These are phyloP conservation scores for Staphylotrichum tortipilum DNA, from an alignment of 495 filamentous ascomycete species.

Conservation along the genomic window DNA sequence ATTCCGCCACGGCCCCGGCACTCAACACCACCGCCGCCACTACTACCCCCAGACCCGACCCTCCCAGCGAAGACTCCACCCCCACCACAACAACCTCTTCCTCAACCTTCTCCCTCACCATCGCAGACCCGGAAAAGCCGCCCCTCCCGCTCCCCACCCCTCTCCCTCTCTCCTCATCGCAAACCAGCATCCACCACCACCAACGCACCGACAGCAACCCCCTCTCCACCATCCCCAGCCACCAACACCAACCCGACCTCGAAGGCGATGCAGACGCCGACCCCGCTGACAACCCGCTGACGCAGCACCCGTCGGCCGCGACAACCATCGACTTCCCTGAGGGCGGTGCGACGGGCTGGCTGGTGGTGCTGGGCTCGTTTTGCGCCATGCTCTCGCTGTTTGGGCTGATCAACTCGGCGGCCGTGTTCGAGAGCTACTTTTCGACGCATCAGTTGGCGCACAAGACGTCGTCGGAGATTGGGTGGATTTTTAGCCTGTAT, in stretches of 20 bases:
- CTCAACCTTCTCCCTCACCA: background rate
- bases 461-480: slow-evolving; percentile 48
- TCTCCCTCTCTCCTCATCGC: no score
- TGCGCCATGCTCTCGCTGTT: slow-evolving; percentile 55
- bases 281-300: background rate
- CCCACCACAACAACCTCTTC: background rate
- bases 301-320: slow-evolving; percentile 9
- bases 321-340: slow-evolving; percentile 45
- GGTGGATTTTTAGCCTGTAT: slow-evolving; percentile 57
- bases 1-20: background rate
- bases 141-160: no score
- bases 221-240: background rate
- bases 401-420: slow-evolving; percentile 55
- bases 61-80: slow-evolving; percentile 1
- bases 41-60: background rate
- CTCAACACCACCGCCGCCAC: no score
- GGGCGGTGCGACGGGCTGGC: slow-evolving; percentile 52
- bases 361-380: slow-evolving; percentile 53
- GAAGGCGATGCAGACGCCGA: slow-evolving; percentile 1
- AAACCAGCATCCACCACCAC: background rate
- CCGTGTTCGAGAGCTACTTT: slow-evolving; percentile 57
- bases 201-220: background rate
- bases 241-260: background rate
- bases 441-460: slow-evolving; percentile 47
- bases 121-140: background rate